Evolutionary conservation across 345 rosid species (phyloP).

Genomic region (Bretschneidera sinensis): DNA sequence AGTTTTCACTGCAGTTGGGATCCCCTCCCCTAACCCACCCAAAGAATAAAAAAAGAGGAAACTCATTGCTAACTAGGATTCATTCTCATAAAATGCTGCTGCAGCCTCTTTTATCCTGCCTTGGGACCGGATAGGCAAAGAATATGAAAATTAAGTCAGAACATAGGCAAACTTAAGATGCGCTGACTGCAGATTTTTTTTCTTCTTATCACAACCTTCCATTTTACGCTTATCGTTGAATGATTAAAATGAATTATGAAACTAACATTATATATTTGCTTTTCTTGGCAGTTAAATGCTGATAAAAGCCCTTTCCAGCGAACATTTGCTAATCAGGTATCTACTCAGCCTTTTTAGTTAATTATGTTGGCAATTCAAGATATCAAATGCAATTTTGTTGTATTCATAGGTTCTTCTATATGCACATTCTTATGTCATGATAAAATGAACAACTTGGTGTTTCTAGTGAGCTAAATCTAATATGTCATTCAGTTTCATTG

Average conservation of each 20-base stretch:
- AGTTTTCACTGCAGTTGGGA: no score
- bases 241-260: conserved; percentile 13
- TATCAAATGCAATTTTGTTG: neutral
- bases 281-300: conserved; percentile 68
- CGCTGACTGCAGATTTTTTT: no score
- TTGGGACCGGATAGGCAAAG: neutral
- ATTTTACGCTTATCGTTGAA: neutral
- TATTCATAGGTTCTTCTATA: neutral
- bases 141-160: neutral
- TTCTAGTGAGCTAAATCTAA: neutral
- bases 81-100: no score
- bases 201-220: neutral
- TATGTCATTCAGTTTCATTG: no score
- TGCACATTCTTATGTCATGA: neutral
- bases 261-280: conserved; percentile 16
- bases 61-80: neutral
- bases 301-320: conserved; percentile 95
- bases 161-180: neutral
- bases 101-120: neutral
- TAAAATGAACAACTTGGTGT: neutral
- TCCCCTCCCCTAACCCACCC: no score
- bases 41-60: neutral
- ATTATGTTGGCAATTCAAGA: neutral
- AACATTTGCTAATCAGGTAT: conserved; percentile 94
- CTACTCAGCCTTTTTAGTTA: conserved; percentile 3